Percentiles rank a stretch among this genome's conserved stretches.
Evolutionary conservation across 306 rosid genomes (phyloP).

Genomic region (Crataegus laevigata): DNA sequence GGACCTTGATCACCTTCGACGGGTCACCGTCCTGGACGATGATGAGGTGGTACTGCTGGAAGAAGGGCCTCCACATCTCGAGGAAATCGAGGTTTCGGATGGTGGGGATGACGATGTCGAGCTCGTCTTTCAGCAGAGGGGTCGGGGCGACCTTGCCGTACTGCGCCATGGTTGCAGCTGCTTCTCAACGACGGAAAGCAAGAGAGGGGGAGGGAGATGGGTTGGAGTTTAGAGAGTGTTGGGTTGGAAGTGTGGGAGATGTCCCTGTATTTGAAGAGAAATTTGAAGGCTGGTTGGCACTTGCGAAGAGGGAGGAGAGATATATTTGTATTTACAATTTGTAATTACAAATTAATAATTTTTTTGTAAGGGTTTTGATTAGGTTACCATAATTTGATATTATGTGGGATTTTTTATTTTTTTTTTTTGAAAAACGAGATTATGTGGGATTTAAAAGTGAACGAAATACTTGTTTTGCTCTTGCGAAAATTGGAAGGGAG

Average conservation of each 20-base stretch:
- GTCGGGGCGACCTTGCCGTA: constrained; percentile 25
- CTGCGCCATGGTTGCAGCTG: constrained; percentile 23
- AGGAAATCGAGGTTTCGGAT: constrained; percentile 72
- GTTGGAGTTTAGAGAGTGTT: not conserved
- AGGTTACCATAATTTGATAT: not conserved
- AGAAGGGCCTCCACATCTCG: constrained; percentile 73
- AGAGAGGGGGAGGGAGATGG: not conserved
- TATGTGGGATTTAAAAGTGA: not conserved
- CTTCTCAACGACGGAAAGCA: not conserved
- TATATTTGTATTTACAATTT: not conserved
- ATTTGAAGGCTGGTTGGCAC: not conserved
- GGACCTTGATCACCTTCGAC: constrained; percentile 50
- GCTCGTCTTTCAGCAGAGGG: constrained; percentile 52
- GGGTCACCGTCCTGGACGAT: constrained; percentile 91
- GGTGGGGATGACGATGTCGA: constrained; percentile 82
- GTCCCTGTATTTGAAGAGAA: constrained; percentile 7
- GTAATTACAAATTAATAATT: not conserved
- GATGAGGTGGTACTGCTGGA: constrained; percentile 62
- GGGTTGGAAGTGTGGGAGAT: not conserved
- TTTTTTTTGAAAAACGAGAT: too few relatives aligned
- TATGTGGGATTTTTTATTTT: too few relatives aligned
- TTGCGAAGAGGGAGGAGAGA: not conserved
- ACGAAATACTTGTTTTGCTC: too few relatives aligned
- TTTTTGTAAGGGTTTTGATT: not conserved
- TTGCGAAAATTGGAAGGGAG: not conserved